These are phyloP conservation scores for Musa acuminata DNA, from an alignment of 176 grass and related monocot species.

Conservation along the genomic window DNA sequence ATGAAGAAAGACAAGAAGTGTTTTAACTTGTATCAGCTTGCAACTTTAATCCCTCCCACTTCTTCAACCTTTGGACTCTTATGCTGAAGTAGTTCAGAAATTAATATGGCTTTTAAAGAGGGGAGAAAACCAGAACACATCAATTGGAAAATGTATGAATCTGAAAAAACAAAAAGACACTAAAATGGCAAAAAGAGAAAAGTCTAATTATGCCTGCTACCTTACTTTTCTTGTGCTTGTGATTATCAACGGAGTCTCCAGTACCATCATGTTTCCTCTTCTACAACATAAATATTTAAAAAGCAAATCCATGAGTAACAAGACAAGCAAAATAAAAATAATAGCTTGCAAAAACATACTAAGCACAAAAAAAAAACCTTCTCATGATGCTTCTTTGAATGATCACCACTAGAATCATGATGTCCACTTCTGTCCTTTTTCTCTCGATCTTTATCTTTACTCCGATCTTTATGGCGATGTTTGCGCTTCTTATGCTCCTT, in stretches of 20 bases:
- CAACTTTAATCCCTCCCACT: conserved; percentile 9
- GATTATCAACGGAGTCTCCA: conserved; percentile 31
- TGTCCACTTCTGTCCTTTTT: conserved; percentile 90
- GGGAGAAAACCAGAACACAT: background rate
- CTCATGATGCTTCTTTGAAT: conserved; percentile 74
- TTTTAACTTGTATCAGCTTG: conserved; percentile 4
- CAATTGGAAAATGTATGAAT: background rate
- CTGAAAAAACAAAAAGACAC: background rate
- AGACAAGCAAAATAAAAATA: background rate
- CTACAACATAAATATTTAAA: conserved; percentile 8
- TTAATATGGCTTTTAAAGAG: background rate
- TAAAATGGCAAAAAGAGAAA: background rate
- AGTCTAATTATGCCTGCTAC: background rate
- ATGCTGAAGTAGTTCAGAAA: conserved; percentile 3
- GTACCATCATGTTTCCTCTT: conserved; percentile 39
- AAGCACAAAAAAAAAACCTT: conserved; percentile 28
- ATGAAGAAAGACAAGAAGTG: background rate
- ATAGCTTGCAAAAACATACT: background rate
- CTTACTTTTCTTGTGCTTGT: conserved; percentile 38
- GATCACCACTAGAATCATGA: conserved; percentile 65
- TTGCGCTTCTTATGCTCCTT: conserved; percentile 97
- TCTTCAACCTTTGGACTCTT: conserved; percentile 6
- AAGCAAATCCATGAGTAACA: background rate
- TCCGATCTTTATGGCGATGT: conserved; percentile 85
- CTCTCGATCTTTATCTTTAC: conserved; percentile 84